Base-by-base conservation (phyloP, 1,284 basidiomycete species). In the Leccinum holopus region DNA sequence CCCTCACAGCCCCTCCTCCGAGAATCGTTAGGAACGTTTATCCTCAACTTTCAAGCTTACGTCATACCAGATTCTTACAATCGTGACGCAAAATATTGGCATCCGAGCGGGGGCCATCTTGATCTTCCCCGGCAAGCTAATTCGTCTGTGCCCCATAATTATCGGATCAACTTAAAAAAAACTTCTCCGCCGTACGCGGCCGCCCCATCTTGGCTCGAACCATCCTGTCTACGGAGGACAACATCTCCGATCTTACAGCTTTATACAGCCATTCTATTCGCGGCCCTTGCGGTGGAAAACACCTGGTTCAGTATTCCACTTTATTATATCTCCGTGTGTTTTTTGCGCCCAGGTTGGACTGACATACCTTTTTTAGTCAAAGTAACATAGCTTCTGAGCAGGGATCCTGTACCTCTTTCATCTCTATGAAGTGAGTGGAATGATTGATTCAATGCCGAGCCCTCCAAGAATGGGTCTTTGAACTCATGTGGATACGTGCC, bases 361-460 rank as follows among this genome's bases (percentile, higher is more conserved):
- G 37, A 47, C 49, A 56, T 51, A n/a, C 55, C 39, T 33, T 18
- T 59, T 60, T 53, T 25, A 18, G 59, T 14, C 44, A 58, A 58
- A 28, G 39, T 32, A 28, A 49, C 52, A 44, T 57, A 44, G 8
- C 32, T 51, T 53, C 44, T 57, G 52, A 33, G 18, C 32, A 63
- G 57, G 58, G 44, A 28, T 11, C 64, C 62, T 25, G 52, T 49
- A 32, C 49, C 51, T 51, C 63, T 54, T 61, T 67, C 59, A 63
- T 62, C 33, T 60, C 59, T 33, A 44, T 51, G 61, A 60, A 61
- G 61, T 61, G 59, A 60, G 63, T 14, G 62, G 58, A 64, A 63
- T 61, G 57, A 62, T 35, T 35, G 57, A 62, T 35, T 35, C 11
- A 12, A 63, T 21, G 33, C 30, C 41, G 37, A 58, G 25, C 33